Evolutionary conservation across 495 filamentous ascomycete species (phyloP).

Genomic region (Penicillium soppii): DNA sequence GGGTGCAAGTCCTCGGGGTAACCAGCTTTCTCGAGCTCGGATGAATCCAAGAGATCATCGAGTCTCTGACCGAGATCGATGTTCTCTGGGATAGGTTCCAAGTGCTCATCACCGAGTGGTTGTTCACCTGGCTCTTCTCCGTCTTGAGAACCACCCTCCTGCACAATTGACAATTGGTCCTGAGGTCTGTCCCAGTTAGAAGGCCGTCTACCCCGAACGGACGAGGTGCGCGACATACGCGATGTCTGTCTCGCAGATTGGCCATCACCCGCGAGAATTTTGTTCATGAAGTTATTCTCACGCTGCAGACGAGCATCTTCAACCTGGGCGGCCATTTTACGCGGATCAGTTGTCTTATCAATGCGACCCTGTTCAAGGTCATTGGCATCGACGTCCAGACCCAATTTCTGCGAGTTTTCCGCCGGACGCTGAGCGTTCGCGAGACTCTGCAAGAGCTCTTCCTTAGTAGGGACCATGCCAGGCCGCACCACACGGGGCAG

Average conservation of each 20-base stretch:
- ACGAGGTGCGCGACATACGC: constrained; percentile 31
- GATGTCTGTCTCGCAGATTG: constrained; percentile 16
- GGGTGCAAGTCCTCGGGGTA: constrained; percentile 43
- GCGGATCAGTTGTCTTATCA: constrained; percentile 29
- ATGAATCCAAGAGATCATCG: constrained; percentile 16
- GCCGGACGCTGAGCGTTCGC: constrained; percentile 29
- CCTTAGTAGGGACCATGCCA: constrained; percentile 43
- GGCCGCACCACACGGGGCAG: constrained; percentile 48
- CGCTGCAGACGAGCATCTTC: constrained; percentile 44
- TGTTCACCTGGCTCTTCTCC: constrained; percentile 11
- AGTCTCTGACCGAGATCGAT: constrained; percentile 7
- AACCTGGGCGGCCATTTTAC: constrained; percentile 43
- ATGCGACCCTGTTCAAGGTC: constrained; percentile 38
- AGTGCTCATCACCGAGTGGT: constrained; percentile 17
- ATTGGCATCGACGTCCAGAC: constrained; percentile 40
- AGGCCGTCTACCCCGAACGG: constrained; percentile 19
- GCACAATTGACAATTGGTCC: constrained; percentile 25
- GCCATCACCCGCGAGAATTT: constrained; percentile 31
- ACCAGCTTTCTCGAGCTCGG: constrained; percentile 21
- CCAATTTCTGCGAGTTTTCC: constrained; percentile 35
- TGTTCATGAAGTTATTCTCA: constrained; percentile 41
- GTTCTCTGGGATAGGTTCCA: constrained; percentile 21
- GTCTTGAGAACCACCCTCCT: constrained; percentile 23
- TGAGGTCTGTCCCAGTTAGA: constrained; percentile 17
- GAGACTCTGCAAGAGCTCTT: constrained; percentile 32